These are phyloP conservation scores for Phytophthora pseudosyringae DNA, from an alignment of 352 stramenopile genomes.

Conservation along the genomic window DNA sequence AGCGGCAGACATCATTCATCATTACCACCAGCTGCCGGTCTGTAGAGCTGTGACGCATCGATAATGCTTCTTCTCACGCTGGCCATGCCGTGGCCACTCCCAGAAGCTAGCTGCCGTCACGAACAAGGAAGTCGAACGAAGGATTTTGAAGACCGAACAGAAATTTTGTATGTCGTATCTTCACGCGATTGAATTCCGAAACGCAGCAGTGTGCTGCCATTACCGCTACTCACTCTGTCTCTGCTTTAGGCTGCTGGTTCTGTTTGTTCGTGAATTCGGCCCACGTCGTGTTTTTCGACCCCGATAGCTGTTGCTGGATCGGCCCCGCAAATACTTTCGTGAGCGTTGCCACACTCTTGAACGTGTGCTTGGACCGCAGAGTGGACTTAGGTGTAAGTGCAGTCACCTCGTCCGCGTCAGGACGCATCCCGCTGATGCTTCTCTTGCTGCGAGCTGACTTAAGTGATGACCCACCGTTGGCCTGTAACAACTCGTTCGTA, in stretches of 20 bases:
- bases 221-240: neutral
- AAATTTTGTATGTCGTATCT: constrained; percentile 38
- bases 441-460: constrained; percentile 7
- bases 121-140: constrained; percentile 21
- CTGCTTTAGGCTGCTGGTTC: neutral
- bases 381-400: neutral
- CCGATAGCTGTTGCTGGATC: constrained; percentile 8
- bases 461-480: neutral
- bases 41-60: constrained; percentile 24
- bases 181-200: constrained; percentile 17
- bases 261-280: constrained; percentile 19
- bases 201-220: constrained; percentile 13
- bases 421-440: neutral
- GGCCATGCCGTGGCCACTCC: constrained; percentile 14
- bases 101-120: constrained; percentile 11
- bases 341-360: constrained; percentile 25
- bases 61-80: constrained; percentile 13
- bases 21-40: constrained; percentile 20
- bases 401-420: neutral
- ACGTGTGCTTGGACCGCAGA: neutral
- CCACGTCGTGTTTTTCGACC: constrained; percentile 4
- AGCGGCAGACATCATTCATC: neutral
- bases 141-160: constrained; percentile 27
- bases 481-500: constrained; percentile 7
- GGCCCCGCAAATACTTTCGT: constrained; percentile 24